These are phyloP conservation scores for Kodamaea suecica DNA, from an alignment of 1,139 yeast species.

Conservation along the genomic window DNA sequence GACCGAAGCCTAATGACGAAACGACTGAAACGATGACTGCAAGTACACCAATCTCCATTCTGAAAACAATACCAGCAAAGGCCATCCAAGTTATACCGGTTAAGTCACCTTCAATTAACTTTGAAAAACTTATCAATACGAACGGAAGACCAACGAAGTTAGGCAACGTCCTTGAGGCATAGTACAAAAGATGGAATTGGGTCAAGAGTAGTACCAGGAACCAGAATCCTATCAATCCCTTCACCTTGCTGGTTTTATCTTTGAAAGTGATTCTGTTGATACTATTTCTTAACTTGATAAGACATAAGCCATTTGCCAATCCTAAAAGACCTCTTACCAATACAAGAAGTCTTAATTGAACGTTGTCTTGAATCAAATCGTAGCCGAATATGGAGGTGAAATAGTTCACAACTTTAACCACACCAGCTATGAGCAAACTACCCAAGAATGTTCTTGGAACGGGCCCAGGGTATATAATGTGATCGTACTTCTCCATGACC, in stretches of 20 bases:
- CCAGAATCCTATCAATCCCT: slow-evolving; percentile 48
- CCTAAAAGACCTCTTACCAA: slow-evolving; percentile 55
- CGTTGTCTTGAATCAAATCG: slow-evolving; percentile 18
- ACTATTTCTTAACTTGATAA: slow-evolving; percentile 27
- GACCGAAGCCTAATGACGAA: slow-evolving; percentile 42
- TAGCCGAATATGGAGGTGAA: slow-evolving; percentile 18
- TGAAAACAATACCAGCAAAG: slow-evolving; percentile 63
- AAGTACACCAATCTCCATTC: slow-evolving; percentile 69
- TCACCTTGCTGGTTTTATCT: slow-evolving; percentile 18
- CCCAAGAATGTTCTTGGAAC: slow-evolving; percentile 88
- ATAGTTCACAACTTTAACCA: slow-evolving; percentile 33
- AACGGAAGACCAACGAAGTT: slow-evolving; percentile 82
- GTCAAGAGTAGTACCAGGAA: slow-evolving; percentile 54
- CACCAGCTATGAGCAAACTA: slow-evolving; percentile 51
- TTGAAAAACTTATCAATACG: slow-evolving; percentile 54
- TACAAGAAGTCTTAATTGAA: slow-evolving; percentile 46
- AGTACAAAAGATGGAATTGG: slow-evolving; percentile 79
- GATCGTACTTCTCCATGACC: slow-evolving; percentile 57
- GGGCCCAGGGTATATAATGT: slow-evolving; percentile 75
- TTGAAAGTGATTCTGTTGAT: slow-evolving; percentile 25
- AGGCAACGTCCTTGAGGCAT: slow-evolving; percentile 79
- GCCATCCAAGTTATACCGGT: slow-evolving; percentile 58
- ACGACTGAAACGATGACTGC: slow-evolving; percentile 45
- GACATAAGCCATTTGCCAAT: slow-evolving; percentile 37
- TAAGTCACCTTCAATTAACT: slow-evolving; percentile 49